These are phyloP conservation scores for Kuraishia capsulata DNA, from an alignment of 805 yeast species.

Conservation along the genomic window DNA sequence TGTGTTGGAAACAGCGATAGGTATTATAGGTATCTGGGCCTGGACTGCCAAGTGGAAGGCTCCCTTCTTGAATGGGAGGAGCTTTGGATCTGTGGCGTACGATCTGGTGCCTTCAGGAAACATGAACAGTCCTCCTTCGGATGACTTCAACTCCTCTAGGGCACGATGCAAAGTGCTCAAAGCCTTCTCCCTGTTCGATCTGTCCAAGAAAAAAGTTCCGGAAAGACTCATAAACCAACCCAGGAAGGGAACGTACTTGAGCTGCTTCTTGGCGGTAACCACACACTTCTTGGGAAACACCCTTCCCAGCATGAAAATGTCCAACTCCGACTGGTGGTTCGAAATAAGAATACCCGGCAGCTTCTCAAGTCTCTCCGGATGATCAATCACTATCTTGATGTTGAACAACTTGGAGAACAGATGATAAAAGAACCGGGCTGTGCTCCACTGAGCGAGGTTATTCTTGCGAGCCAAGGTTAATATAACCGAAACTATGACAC, in stretches of 20 bases:
- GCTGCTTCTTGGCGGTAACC: constrained; percentile 84
- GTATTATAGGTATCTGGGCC: constrained; percentile 83
- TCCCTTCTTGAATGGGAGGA: constrained; percentile 92
- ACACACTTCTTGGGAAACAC: constrained; percentile 83
- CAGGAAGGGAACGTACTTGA: constrained; percentile 77
- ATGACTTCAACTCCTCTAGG: constrained; percentile 44
- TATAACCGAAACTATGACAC: constrained; percentile 65
- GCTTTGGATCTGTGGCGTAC: constrained; percentile 51
- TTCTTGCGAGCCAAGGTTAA: constrained; percentile 64
- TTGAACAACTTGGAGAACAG: constrained; percentile 57
- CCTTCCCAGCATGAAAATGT: constrained; percentile 71
- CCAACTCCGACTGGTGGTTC: constrained; percentile 89
- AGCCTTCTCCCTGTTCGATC: constrained; percentile 69
- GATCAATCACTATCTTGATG: constrained; percentile 57
- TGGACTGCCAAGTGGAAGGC: constrained; percentile 96
- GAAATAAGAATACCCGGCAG: constrained; percentile 75
- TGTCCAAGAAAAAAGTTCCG: constrained; percentile 86
- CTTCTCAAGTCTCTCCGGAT: constrained; percentile 47
- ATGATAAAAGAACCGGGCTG: constrained; percentile 74
- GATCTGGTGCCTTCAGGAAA: constrained; percentile 99
- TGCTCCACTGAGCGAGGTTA: constrained; percentile 79
- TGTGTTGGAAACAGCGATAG: constrained; percentile 82
- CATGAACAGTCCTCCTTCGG: constrained; percentile 72
- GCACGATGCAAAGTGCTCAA: constrained; percentile 68
- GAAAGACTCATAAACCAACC: constrained; percentile 96